A percentile compares a stretch with the other conserved stretches of the same genome.
These are phyloP conservation scores for Vigna nakashimae DNA, from an alignment of 306 rosid genomes.

Conservation along the genomic window DNA sequence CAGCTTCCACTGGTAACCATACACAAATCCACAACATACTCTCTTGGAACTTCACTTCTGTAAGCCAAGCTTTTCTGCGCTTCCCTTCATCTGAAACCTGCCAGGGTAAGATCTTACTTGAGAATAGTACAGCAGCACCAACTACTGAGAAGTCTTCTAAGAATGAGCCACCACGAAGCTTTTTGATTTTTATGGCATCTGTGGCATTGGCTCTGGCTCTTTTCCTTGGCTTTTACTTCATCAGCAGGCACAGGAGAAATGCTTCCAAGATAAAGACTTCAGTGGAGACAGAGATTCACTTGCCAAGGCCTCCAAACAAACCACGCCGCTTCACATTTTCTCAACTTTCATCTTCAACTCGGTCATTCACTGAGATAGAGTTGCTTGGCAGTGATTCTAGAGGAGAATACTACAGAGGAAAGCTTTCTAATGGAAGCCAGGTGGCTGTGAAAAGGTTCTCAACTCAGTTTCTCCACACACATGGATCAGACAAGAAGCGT, in stretches of 20 bases:
- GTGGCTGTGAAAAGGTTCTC: constrained; percentile 76
- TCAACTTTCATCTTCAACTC: constrained; percentile 61
- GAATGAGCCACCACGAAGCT: constrained; percentile 49
- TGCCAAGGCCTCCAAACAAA: constrained; percentile 78
- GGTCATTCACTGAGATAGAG: constrained; percentile 64
- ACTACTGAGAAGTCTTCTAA: constrained; percentile 24
- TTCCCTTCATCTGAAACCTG: constrained; percentile 68
- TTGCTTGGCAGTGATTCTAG: constrained; percentile 63
- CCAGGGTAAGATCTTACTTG: constrained; percentile 59
- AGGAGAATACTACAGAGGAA: constrained; percentile 69
- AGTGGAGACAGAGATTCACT: constrained; percentile 49
- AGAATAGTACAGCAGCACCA: constrained; percentile 29
- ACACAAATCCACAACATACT: constrained; percentile 76
- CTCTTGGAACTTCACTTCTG: constrained; percentile 76
- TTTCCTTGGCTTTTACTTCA: constrained; percentile 53
- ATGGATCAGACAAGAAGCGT: constrained; percentile 64
- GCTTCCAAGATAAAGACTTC: constrained; percentile 44
- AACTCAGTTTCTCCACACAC: constrained; percentile 55
- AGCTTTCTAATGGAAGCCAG: constrained; percentile 64
- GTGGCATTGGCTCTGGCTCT: constrained; percentile 53
- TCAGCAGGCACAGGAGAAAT: constrained; percentile 44
- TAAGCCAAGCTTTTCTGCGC: constrained; percentile 70
- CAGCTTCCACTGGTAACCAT: constrained; percentile 79
- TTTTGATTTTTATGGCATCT: constrained; percentile 62
- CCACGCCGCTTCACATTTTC: constrained; percentile 62